A percentile compares a stretch with the other conserved stretches of the same genome.
phyloP scores from a whole-genome alignment of 176 grass and related monocot genomes.

The Phyllostachys edulis region DNA sequence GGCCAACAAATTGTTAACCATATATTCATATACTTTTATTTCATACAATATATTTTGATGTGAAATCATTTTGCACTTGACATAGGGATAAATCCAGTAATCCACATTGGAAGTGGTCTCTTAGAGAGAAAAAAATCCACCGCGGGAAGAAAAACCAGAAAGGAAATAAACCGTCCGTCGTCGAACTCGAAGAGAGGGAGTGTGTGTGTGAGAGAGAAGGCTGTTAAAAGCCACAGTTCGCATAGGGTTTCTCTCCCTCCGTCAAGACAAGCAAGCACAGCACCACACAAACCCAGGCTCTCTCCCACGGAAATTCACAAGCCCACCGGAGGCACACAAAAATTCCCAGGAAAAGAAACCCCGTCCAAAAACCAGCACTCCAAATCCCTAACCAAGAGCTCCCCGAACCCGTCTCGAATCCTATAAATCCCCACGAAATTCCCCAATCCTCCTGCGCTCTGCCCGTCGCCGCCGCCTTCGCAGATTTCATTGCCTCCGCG shows the following conservation, averaged over 20 bases:
- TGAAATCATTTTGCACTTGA: too few species aligned
- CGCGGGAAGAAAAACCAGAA: not conserved
- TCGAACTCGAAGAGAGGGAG: not conserved
- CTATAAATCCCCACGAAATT: conserved; percentile 10
- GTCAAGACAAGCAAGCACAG: conserved; percentile 18
- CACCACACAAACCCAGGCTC: conserved; percentile 34
- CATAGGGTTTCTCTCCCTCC: conserved; percentile 53
- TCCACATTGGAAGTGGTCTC: not conserved
- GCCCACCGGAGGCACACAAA: conserved; percentile 28
- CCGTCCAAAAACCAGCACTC: conserved; percentile 33
- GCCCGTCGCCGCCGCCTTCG: conserved; percentile 11
- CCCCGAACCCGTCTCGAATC: conserved; percentile 20
- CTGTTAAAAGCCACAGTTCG: conserved; percentile 32
- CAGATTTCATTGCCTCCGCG: conserved; percentile 18
- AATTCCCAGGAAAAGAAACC: conserved; percentile 28
- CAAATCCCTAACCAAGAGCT: conserved; percentile 28
- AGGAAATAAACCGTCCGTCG: conserved; percentile 33
- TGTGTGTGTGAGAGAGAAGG: not conserved
- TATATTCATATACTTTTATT: not conserved
- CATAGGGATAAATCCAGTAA: not conserved
- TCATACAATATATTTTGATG: not conserved
- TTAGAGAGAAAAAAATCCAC: not conserved
- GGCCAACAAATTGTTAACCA: not conserved
- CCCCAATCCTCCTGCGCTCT: conserved; percentile 20
- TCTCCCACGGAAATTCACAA: conserved; percentile 39